A percentile compares a stretch with the other conserved stretches of the same genome.
Conservation (phyloP, 495 filamentous ascomycete genomes). For the Lasiosphaeris hirsuta region DNA sequence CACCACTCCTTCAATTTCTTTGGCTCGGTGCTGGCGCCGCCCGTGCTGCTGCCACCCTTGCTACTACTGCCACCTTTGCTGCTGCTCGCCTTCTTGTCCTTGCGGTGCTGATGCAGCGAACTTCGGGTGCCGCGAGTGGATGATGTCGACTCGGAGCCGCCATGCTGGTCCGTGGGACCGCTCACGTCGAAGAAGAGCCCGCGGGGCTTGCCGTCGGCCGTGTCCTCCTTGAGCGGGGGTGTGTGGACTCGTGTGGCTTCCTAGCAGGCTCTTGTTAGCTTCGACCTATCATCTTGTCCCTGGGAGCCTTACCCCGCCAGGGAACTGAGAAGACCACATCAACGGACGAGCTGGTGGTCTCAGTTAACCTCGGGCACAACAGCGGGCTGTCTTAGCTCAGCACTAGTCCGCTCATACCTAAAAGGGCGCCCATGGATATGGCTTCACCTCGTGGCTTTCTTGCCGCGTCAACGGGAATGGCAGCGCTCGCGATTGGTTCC, state of each 20-base stretch:
- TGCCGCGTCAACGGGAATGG: not conserved
- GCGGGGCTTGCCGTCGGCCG: conserved; percentile 29
- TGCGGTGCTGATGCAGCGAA: not conserved
- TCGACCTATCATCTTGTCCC: too few species aligned
- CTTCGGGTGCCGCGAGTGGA: conserved; percentile 8
- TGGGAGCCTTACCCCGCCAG: conserved; percentile 18
- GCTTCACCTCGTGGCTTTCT: not conserved
- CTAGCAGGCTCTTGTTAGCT: conserved; percentile 19
- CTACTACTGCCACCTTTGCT: not conserved
- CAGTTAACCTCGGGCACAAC: not conserved
- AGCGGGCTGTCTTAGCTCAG: too few species aligned
- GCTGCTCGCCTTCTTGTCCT: conserved; percentile 2
- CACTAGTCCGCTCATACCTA: not conserved
- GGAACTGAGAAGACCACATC: conserved; percentile 21
- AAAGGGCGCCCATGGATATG: not conserved
- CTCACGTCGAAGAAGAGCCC: conserved; percentile 51
- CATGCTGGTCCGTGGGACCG: conserved; percentile 3
- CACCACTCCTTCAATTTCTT: conserved; percentile 18
- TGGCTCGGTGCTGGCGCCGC: not conserved
- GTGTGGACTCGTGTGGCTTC: conserved; percentile 48
- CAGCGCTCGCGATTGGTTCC: not conserved
- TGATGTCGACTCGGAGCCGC: conserved; percentile 12
- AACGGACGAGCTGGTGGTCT: not conserved
- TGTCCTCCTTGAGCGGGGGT: conserved; percentile 39
- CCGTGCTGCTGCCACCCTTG: too few species aligned